These are phyloP conservation scores for Neurospora sp. DNA, from an alignment of 495 filamentous ascomycete species.

Conservation along the genomic window DNA sequence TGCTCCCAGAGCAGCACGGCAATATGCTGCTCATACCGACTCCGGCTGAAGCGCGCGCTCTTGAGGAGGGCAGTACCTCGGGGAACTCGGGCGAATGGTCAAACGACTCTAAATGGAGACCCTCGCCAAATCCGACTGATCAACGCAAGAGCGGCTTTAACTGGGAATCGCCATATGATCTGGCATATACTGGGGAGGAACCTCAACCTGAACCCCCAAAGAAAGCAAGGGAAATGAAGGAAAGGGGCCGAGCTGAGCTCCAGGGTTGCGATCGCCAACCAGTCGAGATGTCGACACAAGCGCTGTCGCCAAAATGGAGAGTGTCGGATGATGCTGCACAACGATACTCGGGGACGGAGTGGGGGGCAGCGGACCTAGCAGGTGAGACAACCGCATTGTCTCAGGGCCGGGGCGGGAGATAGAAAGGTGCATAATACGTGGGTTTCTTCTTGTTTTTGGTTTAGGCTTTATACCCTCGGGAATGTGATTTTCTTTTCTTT, in stretches of 20 bases:
- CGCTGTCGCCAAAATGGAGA: neutral
- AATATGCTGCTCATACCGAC: constrained; percentile 7
- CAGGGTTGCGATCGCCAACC: neutral
- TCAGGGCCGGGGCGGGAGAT: neutral
- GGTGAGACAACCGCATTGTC: neutral
- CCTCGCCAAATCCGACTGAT: constrained; percentile 4
- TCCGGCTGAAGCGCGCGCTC: constrained; percentile 1
- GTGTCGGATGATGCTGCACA: neutral
- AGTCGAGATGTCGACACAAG: neutral
- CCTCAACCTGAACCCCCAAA: neutral
- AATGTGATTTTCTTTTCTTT: neutral
- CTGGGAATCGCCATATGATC: constrained; percentile 24
- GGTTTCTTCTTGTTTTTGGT: neutral
- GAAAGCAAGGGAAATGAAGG: neutral
- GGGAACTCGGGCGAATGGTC: constrained; percentile 6
- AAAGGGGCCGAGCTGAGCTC: neutral
- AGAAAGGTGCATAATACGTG: neutral
- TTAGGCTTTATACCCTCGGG: neutral
- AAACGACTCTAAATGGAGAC: constrained; percentile 11
- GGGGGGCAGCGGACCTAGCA: neutral
- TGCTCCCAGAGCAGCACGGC: constrained; percentile 18
- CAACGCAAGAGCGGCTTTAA: constrained; percentile 16
- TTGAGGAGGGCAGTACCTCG: neutral
- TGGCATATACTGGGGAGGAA: constrained; percentile 3
- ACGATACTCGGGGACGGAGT: neutral